Conservation (phyloP, 2,329 filamentous ascomycete species). For the Cladophialophora exuberans region DNA sequence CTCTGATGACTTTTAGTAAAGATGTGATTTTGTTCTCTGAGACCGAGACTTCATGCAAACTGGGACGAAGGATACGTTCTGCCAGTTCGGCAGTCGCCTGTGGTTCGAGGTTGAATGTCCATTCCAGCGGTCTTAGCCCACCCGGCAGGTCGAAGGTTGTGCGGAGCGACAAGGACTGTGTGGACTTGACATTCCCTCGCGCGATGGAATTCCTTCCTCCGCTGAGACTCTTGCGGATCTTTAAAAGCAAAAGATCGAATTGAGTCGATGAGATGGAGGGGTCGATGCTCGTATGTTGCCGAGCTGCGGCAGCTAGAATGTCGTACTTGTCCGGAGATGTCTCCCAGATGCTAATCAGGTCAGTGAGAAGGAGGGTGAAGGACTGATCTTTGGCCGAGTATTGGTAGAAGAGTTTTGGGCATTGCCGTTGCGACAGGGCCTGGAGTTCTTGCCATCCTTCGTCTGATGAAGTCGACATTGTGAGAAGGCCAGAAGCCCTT, state of each 20-base stretch:
- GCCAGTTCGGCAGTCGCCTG: constrained; percentile 48
- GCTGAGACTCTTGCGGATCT: constrained; percentile 54
- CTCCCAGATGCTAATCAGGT: constrained; percentile 62
- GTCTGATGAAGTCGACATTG: constrained; percentile 35
- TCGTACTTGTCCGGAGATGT: constrained; percentile 51
- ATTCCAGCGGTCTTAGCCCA: constrained; percentile 57
- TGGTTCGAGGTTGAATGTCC: constrained; percentile 54
- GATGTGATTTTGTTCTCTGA: constrained; percentile 52
- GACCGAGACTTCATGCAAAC: constrained; percentile 53
- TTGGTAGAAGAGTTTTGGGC: constrained; percentile 45
- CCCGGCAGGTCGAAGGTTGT: constrained; percentile 56
- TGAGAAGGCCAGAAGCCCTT: background rate
- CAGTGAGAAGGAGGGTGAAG: constrained; percentile 60
- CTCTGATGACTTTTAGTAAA: constrained; percentile 54
- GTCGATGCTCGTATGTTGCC: constrained; percentile 60
- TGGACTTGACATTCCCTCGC: constrained; percentile 33
- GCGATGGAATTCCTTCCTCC: constrained; percentile 33
- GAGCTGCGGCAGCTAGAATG: constrained; percentile 54
- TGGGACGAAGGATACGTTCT: constrained; percentile 55
- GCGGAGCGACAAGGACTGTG: constrained; percentile 47
- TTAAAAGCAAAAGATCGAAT: constrained; percentile 58
- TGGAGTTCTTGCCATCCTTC: constrained; percentile 42
- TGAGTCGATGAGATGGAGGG: constrained; percentile 61
- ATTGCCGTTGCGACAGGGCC: constrained; percentile 30
- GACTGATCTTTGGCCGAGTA: constrained; percentile 40